Base-by-base conservation (phyloP, 352 stramenopile species). In the Globisporangium abappressorium region DNA sequence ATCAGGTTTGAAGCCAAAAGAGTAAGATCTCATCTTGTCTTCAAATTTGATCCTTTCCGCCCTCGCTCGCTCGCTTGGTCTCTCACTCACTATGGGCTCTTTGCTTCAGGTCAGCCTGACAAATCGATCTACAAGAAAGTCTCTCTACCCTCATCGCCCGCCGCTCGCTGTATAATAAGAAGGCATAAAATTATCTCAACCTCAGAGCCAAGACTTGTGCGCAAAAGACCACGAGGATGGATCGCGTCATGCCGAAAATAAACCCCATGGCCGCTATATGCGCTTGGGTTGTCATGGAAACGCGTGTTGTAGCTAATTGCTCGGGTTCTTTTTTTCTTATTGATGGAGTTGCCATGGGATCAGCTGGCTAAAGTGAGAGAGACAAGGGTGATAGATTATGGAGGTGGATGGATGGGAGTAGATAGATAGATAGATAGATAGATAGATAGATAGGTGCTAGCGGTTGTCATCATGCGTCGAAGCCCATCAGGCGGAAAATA, bases 21-120 rank as follows among this genome's bases (percentile, higher is more conserved):
- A 61, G 56, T 62, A 62, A 62, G 71, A 77, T 74, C 64, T 70
- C 71, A 74, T 77, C 71, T 77, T 74, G 68, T 77, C 71, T 64
- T 22, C 20, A 22, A 8, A 11, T 56, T 51, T 71, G 62, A 65
- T 58, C 60, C 65, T 63, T 55, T 53, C 65, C 57, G 62, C 22
- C 30, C 56, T 62, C 56, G 24, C 30, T 60, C 55, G 2, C 36
- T 43, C 11, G 3, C 30, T 33, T 33, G 38, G 38, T 60, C 55
- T 43, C 55, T 62, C 28, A 14, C 55, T 62, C 28, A 14, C 20
- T 61, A 15, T 36, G 28, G 6, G 6, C 54, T 33, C 20, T 24
- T 51, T 8, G 43, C 18, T 49, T 20, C 43, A 51, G 43, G 18
- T n/a, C 18, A 11, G 22, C 41, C 14, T 9, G 41, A n/a, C 41